Evolutionary conservation across 192 early-diverging fungal genomes (phyloP), one percentile per base, ranked within the genome.

Genomic region (Allomyces macrogynus): DNA sequence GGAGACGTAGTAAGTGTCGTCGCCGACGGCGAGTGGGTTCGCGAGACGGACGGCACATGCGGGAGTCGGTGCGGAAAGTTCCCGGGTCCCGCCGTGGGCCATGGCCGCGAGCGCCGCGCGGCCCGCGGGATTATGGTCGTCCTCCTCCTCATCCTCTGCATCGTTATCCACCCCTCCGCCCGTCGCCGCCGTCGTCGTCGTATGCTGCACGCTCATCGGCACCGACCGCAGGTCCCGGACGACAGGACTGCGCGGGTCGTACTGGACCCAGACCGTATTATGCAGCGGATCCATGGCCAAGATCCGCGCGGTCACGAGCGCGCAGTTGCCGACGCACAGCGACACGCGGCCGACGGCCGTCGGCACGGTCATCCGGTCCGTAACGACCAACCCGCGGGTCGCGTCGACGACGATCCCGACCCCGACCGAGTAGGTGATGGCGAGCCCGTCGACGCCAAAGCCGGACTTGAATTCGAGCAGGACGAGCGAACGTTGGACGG

Each of bases 241-340:
- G 12, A 93, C 82, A 18, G 90, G 86, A 10, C 88, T 91, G 10
- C 64, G 67, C 24, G 89, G 78, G 62, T 97, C 87, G 68, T 90
- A 97, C 40, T 81, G 81, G 11, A 97, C 40, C 27, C 95, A 78
- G 2, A 85, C 84, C 77, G 88, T 87, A 76, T 92, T 95, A 68
- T 92, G 87, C 3, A 85, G 84, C 1, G 92, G 94, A 63, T 97
- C 92, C 60, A 89, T 63, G 67, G 88, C 90, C 9, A 86, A 67
- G 60, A 94, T 72, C 66, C 82, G 83, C 23, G 82, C 94, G 0
- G 91, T 91, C 66, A 97, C 86, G 61, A 89, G 85, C 20, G 91
- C 82, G 25, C 84, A 86, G 68, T 92, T 87, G 60, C 86, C 91
- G 72, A 97, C 84, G 0, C 87, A 89, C 27, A 97, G 75, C 44